Conservation (phyloP, 495 filamentous ascomycete species). For the Tetracladium setigerum region DNA sequence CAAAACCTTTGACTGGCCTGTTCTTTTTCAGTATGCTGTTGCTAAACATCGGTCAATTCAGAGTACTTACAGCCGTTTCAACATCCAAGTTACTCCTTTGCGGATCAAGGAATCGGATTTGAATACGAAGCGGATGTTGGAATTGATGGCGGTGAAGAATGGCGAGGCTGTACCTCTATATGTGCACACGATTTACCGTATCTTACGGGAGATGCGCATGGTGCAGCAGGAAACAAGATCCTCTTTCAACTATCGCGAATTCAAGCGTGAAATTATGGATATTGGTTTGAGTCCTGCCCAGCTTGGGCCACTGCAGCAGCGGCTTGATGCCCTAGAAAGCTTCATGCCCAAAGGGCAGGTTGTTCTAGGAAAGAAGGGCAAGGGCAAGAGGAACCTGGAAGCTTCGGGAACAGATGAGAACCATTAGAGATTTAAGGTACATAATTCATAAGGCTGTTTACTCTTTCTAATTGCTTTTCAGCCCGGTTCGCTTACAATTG, state of each 20-base stretch:
- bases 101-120: conserved; percentile 50
- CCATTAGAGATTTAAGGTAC: too few species aligned
- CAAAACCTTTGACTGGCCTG: conserved; percentile 50
- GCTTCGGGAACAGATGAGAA: too few species aligned
- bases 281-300: conserved; percentile 36
- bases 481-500: conserved; percentile 56
- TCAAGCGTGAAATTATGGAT: conserved; percentile 28
- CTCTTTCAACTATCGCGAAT: conserved; percentile 46
- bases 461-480: conserved; percentile 20
- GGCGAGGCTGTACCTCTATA: conserved; percentile 52
- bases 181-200: conserved; percentile 46
- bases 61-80: conserved; percentile 31
- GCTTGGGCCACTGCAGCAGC: conserved; percentile 42
- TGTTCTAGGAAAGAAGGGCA: neutral
- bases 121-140: conserved; percentile 55
- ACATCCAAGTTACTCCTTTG: conserved; percentile 43
- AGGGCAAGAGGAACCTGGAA: too few species aligned
- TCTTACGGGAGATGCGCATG: conserved; percentile 52
- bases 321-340: conserved; percentile 48
- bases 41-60: too few species aligned
- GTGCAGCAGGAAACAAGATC: conserved; percentile 27
- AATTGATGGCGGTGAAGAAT: conserved; percentile 55
- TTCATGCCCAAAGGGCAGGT: conserved; percentile 35
- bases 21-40: conserved; percentile 68
- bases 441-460: too few species aligned